Evolutionary conservation across 2,329 filamentous ascomycete genomes (phyloP), one percentile per base, ranked within the genome.

Genomic region (Arthrinium phaeospermum): DNA sequence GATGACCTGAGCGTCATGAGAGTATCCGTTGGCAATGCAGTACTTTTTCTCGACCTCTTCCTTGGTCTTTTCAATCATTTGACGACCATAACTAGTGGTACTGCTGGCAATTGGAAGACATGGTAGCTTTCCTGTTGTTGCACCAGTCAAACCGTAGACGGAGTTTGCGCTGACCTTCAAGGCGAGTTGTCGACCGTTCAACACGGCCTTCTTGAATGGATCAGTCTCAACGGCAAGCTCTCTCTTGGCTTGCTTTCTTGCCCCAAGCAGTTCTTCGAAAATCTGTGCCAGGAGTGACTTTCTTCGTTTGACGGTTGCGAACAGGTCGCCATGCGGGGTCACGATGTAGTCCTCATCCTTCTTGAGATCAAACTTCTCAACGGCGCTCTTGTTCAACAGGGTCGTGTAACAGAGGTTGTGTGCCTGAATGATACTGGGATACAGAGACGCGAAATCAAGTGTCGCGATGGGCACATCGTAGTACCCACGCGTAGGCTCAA

Each of bases 61-160:
- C 83, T 98, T 98, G 0, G 96, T 98, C 84, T 92, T 96, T 82
- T 98, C 96, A 85, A 99, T 99, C 96, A 99, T 99, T 81, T 98
- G 93, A 78, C 96, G 94, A 76, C 96, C 96, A 79, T 98, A 99
- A 85, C 93, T 95, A 1, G 96, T 99, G 19, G 96, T 98, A 83
- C 95, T 98, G 85, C 95, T 97, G 73, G 96, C 96, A 82, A 99
- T 98, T 53, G 93, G 91, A 73, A 99, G 86, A 86, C 96, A 99
- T 0, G 96, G 96, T 53, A 99, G 87, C 81, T 99, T 99, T 79
- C 96, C 96, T 45, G 95, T 95, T 0, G 95, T 98, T 2, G 96
- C 97, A 83, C 96, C 96, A 8, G 96, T 99, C 75, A 99, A 86
- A 86, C 96, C 96, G 83, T 99, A 99, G 41, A 99, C 96, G 81